phyloP scores from a whole-genome alignment of 139 green algal species.

The Chloropicon primus region DNA sequence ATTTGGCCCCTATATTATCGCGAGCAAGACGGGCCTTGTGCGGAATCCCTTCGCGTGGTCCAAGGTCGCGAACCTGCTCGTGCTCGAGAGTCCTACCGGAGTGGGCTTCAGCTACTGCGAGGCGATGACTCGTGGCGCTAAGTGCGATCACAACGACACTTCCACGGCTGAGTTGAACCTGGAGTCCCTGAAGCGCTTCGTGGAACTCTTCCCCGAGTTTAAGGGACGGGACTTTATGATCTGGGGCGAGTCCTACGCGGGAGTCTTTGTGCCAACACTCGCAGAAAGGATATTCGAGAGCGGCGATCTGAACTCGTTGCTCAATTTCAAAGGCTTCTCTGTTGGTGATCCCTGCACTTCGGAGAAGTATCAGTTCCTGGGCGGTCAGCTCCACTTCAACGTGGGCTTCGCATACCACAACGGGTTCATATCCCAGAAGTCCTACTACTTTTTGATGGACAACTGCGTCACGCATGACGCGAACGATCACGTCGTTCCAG shows the following conservation, averaged over 20 bases:
- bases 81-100: constrained; percentile 23
- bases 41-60: constrained; percentile 28
- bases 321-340: constrained; percentile 12
- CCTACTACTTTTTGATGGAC: neutral
- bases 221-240: constrained; percentile 21
- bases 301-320: constrained; percentile 1
- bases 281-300: constrained; percentile 10
- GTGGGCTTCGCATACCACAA: neutral
- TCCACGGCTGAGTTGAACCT: constrained; percentile 9
- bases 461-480: neutral
- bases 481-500: neutral
- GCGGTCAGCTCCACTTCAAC: neutral
- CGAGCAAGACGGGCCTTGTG: constrained; percentile 10
- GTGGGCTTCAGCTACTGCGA: constrained; percentile 28
- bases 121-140: neutral
- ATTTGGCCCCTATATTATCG: constrained; percentile 14
- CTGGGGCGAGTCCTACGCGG: constrained; percentile 29
- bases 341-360: constrained; percentile 20
- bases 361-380: neutral
- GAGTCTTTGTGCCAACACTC: constrained; percentile 28
- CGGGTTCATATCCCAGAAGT: neutral
- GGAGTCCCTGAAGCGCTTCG: constrained; percentile 11
- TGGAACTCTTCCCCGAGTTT: constrained; percentile 14
- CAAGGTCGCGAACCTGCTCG: constrained; percentile 23
- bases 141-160: constrained; percentile 17